These are phyloP conservation scores for Cladophialophora psammophila DNA, from an alignment of 2,329 filamentous ascomycete species.

Conservation along the genomic window DNA sequence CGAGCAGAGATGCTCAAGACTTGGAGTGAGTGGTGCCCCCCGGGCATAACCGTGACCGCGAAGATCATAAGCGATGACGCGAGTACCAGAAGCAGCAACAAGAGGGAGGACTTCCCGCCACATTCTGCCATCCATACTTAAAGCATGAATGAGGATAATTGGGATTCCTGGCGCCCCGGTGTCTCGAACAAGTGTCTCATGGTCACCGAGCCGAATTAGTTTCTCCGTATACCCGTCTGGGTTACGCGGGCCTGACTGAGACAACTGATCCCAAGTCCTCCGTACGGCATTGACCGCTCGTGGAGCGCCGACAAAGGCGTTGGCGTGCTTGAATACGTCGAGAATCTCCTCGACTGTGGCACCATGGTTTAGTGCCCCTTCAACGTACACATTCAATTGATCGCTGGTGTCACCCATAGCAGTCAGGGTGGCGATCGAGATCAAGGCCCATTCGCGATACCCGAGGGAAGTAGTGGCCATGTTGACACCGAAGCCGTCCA, in stretches of 20 bases:
- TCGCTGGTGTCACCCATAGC: slow-evolving; percentile 8
- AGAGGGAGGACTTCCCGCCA: slow-evolving; percentile 10
- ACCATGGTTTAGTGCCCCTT: neutral
- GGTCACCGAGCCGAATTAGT: neutral
- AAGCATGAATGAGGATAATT: slow-evolving; percentile 21
- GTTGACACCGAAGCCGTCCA: neutral
- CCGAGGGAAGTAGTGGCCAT: neutral
- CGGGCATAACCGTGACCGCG: slow-evolving; percentile 19
- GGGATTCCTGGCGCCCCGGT: neutral
- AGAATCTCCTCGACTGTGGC: slow-evolving; percentile 6
- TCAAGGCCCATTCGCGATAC: slow-evolving; percentile 17
- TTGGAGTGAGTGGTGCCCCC: neutral
- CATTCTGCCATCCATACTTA: slow-evolving; percentile 18
- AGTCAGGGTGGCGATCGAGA: slow-evolving; percentile 6
- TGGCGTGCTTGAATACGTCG: slow-evolving; percentile 7
- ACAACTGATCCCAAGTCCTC: neutral
- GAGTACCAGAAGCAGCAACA: neutral
- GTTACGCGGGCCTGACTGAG: neutral
- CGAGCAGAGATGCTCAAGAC: slow-evolving; percentile 4
- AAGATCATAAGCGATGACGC: slow-evolving; percentile 22
- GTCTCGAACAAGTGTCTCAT: slow-evolving; percentile 15
- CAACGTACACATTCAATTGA: slow-evolving; percentile 9
- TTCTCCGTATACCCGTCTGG: neutral
- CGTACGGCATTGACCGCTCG: slow-evolving; percentile 7
- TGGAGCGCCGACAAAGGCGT: slow-evolving; percentile 5